Evolutionary conservation across 805 yeast genomes (phyloP).

Genomic region (Sugiyamaella marilandica): DNA sequence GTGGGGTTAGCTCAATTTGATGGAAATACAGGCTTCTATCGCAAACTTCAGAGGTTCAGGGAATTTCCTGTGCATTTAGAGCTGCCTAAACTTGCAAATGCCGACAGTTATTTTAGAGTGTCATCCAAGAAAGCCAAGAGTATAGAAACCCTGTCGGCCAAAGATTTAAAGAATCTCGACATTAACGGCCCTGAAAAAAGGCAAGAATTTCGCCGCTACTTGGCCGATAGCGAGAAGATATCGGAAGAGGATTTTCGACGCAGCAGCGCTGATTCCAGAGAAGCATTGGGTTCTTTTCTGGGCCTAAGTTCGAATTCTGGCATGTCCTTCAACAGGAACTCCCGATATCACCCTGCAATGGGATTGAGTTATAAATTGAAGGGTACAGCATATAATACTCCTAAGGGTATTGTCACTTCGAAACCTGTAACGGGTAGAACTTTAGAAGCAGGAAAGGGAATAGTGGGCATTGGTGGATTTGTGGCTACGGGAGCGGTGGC

Average conservation of each 20-base stretch:
- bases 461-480: conserved; percentile 29
- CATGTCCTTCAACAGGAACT: background rate
- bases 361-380: conserved; percentile 32
- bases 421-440: conserved; percentile 27
- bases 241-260: conserved; percentile 6
- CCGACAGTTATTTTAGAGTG: conserved; percentile 6
- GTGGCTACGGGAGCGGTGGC: conserved; percentile 18
- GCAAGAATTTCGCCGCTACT: conserved; percentile 11
- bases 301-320: conserved; percentile 5
- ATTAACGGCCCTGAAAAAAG: conserved; percentile 16
- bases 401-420: conserved; percentile 25
- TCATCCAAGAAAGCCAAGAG: conserved; percentile 7
- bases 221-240: conserved; percentile 4
- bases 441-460: conserved; percentile 16
- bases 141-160: conserved; percentile 6
- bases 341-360: conserved; percentile 14
- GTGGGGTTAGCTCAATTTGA: conserved; percentile 29
- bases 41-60: conserved; percentile 28
- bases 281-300: conserved; percentile 7
- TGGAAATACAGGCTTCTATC: conserved; percentile 24
- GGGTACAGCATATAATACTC: conserved; percentile 30
- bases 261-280: conserved; percentile 7
- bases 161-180: conserved; percentile 20
- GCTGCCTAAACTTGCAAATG: conserved; percentile 9
- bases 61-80: conserved; percentile 28